A percentile compares a stretch with the other conserved stretches of the same genome.
phyloP scores from a whole-genome alignment of 2,329 filamentous ascomycete species.

The Thermochaetoides dissita region DNA sequence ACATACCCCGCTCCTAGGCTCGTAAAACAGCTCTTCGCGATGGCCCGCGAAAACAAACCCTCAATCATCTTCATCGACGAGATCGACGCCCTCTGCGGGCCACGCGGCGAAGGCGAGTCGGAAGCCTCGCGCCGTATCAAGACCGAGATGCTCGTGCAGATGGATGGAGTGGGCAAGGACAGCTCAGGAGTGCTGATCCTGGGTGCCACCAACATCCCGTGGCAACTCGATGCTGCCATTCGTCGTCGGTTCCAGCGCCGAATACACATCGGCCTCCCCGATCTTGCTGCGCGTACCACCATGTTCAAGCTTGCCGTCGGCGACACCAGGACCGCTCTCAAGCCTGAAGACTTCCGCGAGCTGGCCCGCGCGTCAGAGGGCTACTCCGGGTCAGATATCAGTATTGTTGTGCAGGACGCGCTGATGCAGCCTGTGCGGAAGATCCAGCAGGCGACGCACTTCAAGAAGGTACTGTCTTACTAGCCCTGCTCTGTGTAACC shows the following conservation, averaged over 20 bases:
- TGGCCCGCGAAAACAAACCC: slow-evolving; percentile 95
- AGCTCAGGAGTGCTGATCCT: slow-evolving; percentile 86
- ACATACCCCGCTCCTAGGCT: slow-evolving; percentile 39
- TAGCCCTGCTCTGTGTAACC: neutral
- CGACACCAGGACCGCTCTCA: slow-evolving; percentile 75
- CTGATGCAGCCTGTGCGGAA: slow-evolving; percentile 95
- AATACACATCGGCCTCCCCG: slow-evolving; percentile 89
- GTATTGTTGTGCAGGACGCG: slow-evolving; percentile 87
- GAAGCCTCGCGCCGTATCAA: slow-evolving; percentile 97
- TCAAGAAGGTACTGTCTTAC: slow-evolving; percentile 63
- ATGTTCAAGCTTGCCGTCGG: slow-evolving; percentile 98
- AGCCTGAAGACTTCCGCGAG: slow-evolving; percentile 61
- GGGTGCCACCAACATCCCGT: slow-evolving; percentile 95
- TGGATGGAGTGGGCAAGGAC: slow-evolving; percentile 97
- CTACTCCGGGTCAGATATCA: slow-evolving; percentile 92
- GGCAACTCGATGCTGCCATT: slow-evolving; percentile 95
- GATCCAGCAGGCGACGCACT: slow-evolving; percentile 94
- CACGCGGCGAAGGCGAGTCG: slow-evolving; percentile 85
- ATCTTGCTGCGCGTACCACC: slow-evolving; percentile 68
- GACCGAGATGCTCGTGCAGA: slow-evolving; percentile 94
- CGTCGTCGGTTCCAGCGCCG: slow-evolving; percentile 88
- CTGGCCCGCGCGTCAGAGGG: slow-evolving; percentile 76
- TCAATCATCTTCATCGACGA: slow-evolving; percentile 99
- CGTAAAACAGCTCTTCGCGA: slow-evolving; percentile 91
- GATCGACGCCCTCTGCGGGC: slow-evolving; percentile 90